A percentile compares a stretch with the other conserved stretches of the same genome.
These are phyloP conservation scores for Solanum chilense DNA, from an alignment of 257 asterid genomes.

Conservation along the genomic window DNA sequence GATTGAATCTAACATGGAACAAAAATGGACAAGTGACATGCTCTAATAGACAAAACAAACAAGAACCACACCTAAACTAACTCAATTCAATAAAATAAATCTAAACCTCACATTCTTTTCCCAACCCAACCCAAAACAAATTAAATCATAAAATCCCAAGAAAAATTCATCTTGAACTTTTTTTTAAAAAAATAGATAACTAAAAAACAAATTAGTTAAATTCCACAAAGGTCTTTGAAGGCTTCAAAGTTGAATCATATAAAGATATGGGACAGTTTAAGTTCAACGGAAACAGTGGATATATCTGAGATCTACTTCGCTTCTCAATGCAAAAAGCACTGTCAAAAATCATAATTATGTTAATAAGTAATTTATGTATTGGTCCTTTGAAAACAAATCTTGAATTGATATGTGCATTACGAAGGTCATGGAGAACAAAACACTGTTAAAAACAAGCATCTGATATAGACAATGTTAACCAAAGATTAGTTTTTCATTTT, in stretches of 20 bases:
- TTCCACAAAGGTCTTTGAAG: slow-evolving; percentile 60
- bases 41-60: not conserved
- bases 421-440: not conserved
- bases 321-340: not conserved
- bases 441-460: not conserved
- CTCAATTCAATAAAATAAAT: not conserved
- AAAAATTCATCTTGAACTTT: slow-evolving; percentile 25
- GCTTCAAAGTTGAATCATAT: slow-evolving; percentile 59
- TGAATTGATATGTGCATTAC: not conserved
- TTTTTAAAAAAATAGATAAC: too few species aligned
- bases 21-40: not conserved
- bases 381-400: not conserved
- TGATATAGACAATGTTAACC: slow-evolving; percentile 2
- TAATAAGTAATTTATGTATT: not conserved
- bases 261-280: slow-evolving; percentile 63
- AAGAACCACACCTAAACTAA: not conserved
- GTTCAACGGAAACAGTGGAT: not conserved
- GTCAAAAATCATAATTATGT: not conserved
- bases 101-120: not conserved
- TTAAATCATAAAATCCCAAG: not conserved
- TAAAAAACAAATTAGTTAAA: slow-evolving; percentile 7
- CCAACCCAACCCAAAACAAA: not conserved
- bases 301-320: not conserved
- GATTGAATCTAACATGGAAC: not conserved
- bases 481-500: not conserved